phyloP scores from a whole-genome alignment of 176 grass and related monocot genomes.

The Cenchrus purpureus region DNA sequence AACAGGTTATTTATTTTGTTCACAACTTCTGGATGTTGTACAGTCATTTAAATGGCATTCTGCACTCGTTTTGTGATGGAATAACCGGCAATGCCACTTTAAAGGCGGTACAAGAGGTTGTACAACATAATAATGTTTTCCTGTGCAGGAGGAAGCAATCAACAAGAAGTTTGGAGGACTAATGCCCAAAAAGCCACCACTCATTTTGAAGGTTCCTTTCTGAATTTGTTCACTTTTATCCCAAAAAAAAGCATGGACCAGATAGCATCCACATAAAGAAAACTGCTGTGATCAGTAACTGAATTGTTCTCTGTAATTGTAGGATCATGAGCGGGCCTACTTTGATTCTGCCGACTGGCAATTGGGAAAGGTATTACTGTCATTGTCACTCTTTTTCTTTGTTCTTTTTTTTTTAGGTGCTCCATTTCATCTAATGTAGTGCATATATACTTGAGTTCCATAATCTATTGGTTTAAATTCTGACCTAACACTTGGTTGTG shows the following conservation, averaged over 20 bases:
- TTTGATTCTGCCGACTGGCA: conserved; percentile 98
- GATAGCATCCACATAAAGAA: conserved; percentile 10
- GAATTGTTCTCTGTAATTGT: conserved; percentile 37
- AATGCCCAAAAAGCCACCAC: conserved; percentile 82
- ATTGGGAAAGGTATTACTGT: conserved; percentile 72
- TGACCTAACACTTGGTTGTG: conserved; percentile 17
- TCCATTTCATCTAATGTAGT: not conserved
- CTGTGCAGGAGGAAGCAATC: conserved; percentile 69
- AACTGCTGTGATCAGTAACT: not conserved
- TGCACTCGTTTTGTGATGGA: conserved; percentile 21
- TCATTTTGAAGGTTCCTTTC: conserved; percentile 83
- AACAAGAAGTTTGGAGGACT: conserved; percentile 96
- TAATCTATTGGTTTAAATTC: not conserved
- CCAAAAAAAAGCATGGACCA: not conserved
- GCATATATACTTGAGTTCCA: not conserved
- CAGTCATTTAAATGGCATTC: not conserved
- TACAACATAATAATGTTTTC: conserved; percentile 30
- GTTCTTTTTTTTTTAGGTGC: not conserved
- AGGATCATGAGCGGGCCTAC: conserved; percentile 93
- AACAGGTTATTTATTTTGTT: conserved; percentile 66
- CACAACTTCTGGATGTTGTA: conserved; percentile 17
- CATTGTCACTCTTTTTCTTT: not conserved
- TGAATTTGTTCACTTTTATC: conserved; percentile 3
- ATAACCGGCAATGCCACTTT: not conserved
- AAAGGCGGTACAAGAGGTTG: conserved; percentile 12